phyloP scores from a whole-genome alignment of 352 stramenopile genomes.

The Pythium phragmitis region DNA sequence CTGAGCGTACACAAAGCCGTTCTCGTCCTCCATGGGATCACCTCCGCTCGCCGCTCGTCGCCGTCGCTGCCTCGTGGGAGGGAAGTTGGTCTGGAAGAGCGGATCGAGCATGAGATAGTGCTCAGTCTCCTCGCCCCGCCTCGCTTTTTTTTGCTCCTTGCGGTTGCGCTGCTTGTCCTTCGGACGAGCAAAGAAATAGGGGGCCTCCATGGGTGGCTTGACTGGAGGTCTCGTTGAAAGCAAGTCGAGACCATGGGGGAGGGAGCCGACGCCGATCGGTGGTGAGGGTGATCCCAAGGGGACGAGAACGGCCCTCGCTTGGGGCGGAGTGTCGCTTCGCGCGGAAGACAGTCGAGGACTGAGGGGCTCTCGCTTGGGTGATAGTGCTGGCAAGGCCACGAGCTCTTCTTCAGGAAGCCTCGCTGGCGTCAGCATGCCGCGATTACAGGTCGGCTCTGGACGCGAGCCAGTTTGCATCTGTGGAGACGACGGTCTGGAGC shows the following conservation, averaged over 20 bases:
- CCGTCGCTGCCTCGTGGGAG: not conserved
- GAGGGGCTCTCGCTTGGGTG: constrained; percentile 6
- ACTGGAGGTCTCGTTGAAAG: constrained; percentile 17
- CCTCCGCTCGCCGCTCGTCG: constrained; percentile 2
- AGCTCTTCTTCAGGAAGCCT: not conserved
- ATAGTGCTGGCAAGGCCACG: not conserved
- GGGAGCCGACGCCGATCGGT: not conserved
- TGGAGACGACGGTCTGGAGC: not conserved
- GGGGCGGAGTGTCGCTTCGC: constrained; percentile 7
- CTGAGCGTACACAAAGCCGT: constrained; percentile 38
- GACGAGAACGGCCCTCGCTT: not conserved
- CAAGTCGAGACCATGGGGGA: constrained; percentile 18
- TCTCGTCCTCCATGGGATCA: constrained; percentile 5
- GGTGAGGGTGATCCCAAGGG: not conserved
- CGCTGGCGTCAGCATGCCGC: not conserved
- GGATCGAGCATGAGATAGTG: constrained; percentile 63
- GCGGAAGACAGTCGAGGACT: not conserved
- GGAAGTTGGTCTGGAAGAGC: constrained; percentile 40
- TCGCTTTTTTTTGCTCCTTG: not conserved
- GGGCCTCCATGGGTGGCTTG: constrained; percentile 2
- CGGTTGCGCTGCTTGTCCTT: constrained; percentile 25
- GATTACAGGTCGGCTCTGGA: not conserved
- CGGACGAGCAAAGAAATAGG: constrained; percentile 53
- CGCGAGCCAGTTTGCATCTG: not conserved
- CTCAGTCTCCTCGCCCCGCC: constrained; percentile 11